Base-by-base conservation (phyloP, 2,329 filamentous ascomycete genomes). In the Rhinocladiella mackenziei region DNA sequence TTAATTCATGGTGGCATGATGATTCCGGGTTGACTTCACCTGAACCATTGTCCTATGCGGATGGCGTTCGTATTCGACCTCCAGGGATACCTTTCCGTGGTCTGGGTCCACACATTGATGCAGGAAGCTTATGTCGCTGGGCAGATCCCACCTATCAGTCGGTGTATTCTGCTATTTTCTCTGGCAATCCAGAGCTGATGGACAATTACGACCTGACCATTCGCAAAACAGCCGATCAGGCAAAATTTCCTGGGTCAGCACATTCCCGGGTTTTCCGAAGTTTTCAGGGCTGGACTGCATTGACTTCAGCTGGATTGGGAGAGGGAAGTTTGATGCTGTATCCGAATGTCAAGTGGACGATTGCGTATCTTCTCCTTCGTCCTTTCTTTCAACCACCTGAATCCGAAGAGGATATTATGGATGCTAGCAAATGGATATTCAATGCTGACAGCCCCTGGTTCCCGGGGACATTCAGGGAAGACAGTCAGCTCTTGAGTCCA, bases 21-120 rank as follows among this genome's bases (percentile, higher is more conserved):
- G 55, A 55, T 5, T 50, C 53, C 3, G 53, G 48, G 5, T 56
- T 58, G 22, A 56, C 56, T 1, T 61, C 56, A 1, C 53, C 62
- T 2, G 65, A 67, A 1, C 68, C 67, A 0, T 47, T 71, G 25
- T 57, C 62, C 1, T 71, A 69, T 48, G 56, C 60, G n/a, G 67
- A 72, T 39, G 65, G 56, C 3, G 50, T 66, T 2, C 65, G 69
- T 10, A 63, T 65, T 43, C 60, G 68, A 7, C 59, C 64, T 3
- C 65, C 66, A 4, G 58, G 61, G 14, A 60, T 65, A 20, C 50
- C 55, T 1, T 71, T 71, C 46, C 60, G 62, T 6, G 66, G 68
- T 5, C 58, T 71, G 1, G 67, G 69, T 1, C 68, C 68, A 17
- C 68, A 71, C 43, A 68, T 71, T 30, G 68, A 71, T 48, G 68